Percentiles rank a stretch among this genome's conserved stretches.
phyloP scores from a whole-genome alignment of 2,329 filamentous ascomycete species.

The Aspergillus intermedius region DNA sequence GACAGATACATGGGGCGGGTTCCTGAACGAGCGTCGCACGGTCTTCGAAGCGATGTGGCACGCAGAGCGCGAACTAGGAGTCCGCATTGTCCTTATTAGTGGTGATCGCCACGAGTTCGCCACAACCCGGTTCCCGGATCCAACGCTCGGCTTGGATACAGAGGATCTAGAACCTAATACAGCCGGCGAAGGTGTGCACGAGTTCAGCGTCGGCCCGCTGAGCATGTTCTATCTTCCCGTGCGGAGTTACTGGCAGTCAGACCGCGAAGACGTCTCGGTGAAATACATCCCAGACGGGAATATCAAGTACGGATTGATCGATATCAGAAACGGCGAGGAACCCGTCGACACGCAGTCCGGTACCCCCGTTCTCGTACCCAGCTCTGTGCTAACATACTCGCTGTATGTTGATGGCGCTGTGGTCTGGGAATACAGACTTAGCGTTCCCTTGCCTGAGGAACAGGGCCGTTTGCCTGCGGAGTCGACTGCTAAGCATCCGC shows the following conservation, averaged over 20 bases:
- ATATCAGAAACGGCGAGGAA: slow-evolving; percentile 62
- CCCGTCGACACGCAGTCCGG: slow-evolving; percentile 10
- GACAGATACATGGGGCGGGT: slow-evolving; percentile 90
- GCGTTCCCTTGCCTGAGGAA: slow-evolving; percentile 24
- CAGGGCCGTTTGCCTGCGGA: slow-evolving; percentile 2
- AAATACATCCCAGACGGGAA: slow-evolving; percentile 79
- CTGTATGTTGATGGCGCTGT: slow-evolving; percentile 77
- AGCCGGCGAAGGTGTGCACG: slow-evolving; percentile 53
- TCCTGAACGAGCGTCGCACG: slow-evolving; percentile 68
- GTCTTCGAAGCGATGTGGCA: slow-evolving; percentile 93
- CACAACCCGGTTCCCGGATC: slow-evolving; percentile 65
- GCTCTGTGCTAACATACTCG: slow-evolving; percentile 68
- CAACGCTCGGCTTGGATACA: slow-evolving; percentile 14
- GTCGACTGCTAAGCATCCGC: slow-evolving; percentile 5
- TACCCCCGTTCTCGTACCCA: slow-evolving; percentile 12
- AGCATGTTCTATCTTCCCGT: slow-evolving; percentile 91
- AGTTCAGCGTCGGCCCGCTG: slow-evolving; percentile 85
- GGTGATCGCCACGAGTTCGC: slow-evolving; percentile 97
- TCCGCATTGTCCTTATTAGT: slow-evolving; percentile 75
- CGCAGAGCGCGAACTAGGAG: slow-evolving; percentile 60
- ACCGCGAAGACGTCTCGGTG: slow-evolving; percentile 73
- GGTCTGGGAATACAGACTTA: slow-evolving; percentile 57
- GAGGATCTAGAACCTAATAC: slow-evolving; percentile 16
- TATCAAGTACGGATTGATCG: slow-evolving; percentile 79
- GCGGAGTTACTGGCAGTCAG: slow-evolving; percentile 73